Conservation (phyloP, 2,329 filamentous ascomycete genomes). For the Amphichorda felina region DNA sequence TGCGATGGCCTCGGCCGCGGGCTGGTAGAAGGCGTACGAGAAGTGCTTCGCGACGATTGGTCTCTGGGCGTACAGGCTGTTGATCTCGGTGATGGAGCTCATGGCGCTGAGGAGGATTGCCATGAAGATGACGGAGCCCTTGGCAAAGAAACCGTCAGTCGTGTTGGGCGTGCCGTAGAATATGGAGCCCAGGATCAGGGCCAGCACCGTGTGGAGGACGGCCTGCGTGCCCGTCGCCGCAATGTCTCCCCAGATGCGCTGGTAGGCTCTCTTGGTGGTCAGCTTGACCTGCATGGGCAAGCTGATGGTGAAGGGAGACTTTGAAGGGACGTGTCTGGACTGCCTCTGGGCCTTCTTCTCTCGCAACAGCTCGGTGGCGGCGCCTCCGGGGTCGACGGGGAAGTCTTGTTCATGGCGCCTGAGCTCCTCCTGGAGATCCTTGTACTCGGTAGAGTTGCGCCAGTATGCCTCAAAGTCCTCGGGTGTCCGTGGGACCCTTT, state of each 20-base stretch:
- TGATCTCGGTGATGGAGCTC: conserved; percentile 43
- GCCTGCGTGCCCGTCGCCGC: conserved; percentile 32
- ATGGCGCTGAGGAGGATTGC: conserved; percentile 48
- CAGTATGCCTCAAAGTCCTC: conserved; percentile 52
- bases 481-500: conserved; percentile 51
- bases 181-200: conserved; percentile 49
- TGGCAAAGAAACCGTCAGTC: conserved; percentile 38
- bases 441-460: conserved; percentile 31
- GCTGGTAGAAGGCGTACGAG: conserved; percentile 38
- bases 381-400: conserved; percentile 15
- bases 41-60: conserved; percentile 37
- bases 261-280: conserved; percentile 37
- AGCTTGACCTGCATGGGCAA: conserved; percentile 39
- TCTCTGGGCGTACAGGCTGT: conserved; percentile 27
- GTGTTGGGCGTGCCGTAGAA: conserved; percentile 40
- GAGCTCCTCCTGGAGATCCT: conserved; percentile 32
- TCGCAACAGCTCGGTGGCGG: conserved; percentile 27
- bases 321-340: conserved; percentile 36
- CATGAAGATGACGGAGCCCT: conserved; percentile 47
- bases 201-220: conserved; percentile 38
- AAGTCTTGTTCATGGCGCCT: conserved; percentile 33
- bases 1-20: conserved; percentile 39
- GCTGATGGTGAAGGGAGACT: conserved; percentile 46
- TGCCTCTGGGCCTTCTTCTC: conserved; percentile 37
- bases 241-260: conserved; percentile 39